Conservation (phyloP, 495 filamentous ascomycete genomes). For the Aspergillus panamensis region DNA sequence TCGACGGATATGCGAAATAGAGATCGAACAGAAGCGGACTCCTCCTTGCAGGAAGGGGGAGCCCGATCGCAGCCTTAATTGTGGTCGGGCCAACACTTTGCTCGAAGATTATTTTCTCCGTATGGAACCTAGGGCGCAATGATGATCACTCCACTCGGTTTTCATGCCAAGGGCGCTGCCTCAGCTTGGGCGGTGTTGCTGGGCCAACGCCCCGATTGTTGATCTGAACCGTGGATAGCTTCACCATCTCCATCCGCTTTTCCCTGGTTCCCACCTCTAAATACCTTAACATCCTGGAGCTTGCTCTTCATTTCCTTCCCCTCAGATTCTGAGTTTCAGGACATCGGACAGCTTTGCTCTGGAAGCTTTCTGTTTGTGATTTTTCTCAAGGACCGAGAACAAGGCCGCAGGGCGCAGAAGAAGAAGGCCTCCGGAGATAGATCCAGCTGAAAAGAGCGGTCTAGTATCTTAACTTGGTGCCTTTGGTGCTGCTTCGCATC, state of each 20-base stretch:
- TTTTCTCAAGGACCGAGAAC: constrained; percentile 7
- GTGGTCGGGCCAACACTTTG: constrained; percentile 12
- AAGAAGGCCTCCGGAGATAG: constrained; percentile 4
- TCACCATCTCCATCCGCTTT: constrained; percentile 30
- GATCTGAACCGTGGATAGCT: constrained; percentile 42
- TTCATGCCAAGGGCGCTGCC: constrained; percentile 27
- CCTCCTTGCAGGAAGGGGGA: constrained; percentile 22
- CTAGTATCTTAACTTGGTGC: constrained; percentile 15
- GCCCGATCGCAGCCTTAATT: constrained; percentile 23
- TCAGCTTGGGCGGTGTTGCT: constrained; percentile 39
- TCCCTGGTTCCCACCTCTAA: constrained; percentile 32
- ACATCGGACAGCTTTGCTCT: not conserved
- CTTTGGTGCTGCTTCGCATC: constrained; percentile 18
- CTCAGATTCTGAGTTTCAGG: constrained; percentile 12
- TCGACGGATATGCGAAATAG: constrained; percentile 9
- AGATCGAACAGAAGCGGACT: constrained; percentile 15
- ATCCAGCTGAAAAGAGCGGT: constrained; percentile 16
- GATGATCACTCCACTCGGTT: constrained; percentile 20
- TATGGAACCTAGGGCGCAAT: constrained; percentile 19
- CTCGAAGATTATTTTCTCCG: constrained; percentile 2
- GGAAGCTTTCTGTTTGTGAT: constrained; percentile 2
- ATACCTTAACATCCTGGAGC: constrained; percentile 31
- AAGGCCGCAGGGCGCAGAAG: not conserved
- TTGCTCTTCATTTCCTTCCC: constrained; percentile 23
- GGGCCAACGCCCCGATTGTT: constrained; percentile 46